phyloP scores from a whole-genome alignment of 2,329 filamentous ascomycete genomes.

The Pseudogymnoascus sp. region DNA sequence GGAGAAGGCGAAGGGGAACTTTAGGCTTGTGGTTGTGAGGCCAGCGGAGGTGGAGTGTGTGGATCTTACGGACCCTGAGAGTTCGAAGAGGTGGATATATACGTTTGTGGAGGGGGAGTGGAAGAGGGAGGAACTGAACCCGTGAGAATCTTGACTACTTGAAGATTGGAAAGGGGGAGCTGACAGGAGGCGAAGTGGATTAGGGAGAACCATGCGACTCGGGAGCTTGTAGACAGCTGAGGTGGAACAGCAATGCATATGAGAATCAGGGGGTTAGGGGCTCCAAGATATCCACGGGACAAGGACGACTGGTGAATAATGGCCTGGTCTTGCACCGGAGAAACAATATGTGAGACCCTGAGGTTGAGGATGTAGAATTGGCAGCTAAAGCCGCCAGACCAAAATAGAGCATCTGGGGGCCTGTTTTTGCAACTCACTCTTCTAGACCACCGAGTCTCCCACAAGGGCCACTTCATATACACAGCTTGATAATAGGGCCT shows the following conservation, averaged over 20 bases:
- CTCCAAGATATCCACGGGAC: background rate
- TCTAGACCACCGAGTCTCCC: background rate
- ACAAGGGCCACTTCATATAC: background rate
- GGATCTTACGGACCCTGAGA: conserved; percentile 51
- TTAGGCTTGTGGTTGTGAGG: conserved; percentile 78
- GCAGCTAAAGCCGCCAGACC: background rate
- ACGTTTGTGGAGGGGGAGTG: conserved; percentile 51
- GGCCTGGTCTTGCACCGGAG: background rate
- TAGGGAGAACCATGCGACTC: background rate
- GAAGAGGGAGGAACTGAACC: conserved; percentile 34
- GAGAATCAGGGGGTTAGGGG: background rate
- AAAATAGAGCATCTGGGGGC: background rate
- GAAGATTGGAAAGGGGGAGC: conserved; percentile 6
- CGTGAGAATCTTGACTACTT: conserved; percentile 16
- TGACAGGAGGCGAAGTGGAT: conserved; percentile 2
- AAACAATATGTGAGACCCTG: background rate
- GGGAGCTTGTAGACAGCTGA: background rate
- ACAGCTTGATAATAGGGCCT: background rate
- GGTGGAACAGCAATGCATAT: background rate
- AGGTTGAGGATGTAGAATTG: background rate
- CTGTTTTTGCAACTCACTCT: background rate
- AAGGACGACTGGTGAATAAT: background rate
- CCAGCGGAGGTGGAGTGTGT: conserved; percentile 62
- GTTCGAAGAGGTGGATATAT: conserved; percentile 51
- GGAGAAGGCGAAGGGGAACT: conserved; percentile 54